Evolutionary conservation across 2,329 filamentous ascomycete species (phyloP).

Genomic region (Didymella glomerata): DNA sequence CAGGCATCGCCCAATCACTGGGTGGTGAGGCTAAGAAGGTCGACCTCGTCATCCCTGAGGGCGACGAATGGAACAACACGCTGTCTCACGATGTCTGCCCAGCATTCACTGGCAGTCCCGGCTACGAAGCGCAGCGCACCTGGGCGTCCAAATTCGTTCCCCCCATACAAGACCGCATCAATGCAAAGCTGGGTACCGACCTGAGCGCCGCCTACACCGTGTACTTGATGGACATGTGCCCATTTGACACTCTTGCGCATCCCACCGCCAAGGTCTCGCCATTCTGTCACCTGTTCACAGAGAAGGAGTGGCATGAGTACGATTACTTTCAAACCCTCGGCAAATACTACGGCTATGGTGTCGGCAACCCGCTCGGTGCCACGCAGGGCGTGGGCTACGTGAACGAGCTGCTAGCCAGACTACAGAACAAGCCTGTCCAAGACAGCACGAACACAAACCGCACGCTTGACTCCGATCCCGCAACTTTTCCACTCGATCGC

Average conservation of each 20-base stretch:
- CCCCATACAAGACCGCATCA: constrained; percentile 73
- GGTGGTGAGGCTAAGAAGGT: constrained; percentile 53
- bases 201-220: constrained; percentile 70
- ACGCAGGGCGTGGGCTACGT: constrained; percentile 88
- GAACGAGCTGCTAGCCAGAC: constrained; percentile 84
- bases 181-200: constrained; percentile 73
- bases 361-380: constrained; percentile 79
- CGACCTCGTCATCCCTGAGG: constrained; percentile 75
- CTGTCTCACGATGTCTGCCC: constrained; percentile 77
- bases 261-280: constrained; percentile 65
- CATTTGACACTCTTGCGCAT: constrained; percentile 77
- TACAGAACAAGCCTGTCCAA: constrained; percentile 72
- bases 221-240: constrained; percentile 86
- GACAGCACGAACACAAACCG: constrained; percentile 80
- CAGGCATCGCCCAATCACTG: constrained; percentile 71
- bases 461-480: constrained; percentile 72
- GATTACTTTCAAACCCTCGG: constrained; percentile 81
- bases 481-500: constrained; percentile 75
- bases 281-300: constrained; percentile 80
- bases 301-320: constrained; percentile 77
- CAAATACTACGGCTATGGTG: constrained; percentile 85
- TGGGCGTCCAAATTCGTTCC: constrained; percentile 73
- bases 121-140: constrained; percentile 59
- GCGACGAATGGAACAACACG: constrained; percentile 76
- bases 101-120: constrained; percentile 70